These are phyloP conservation scores for Neospermospora avenae DNA, from an alignment of 2,329 filamentous ascomycete genomes.

Conservation along the genomic window DNA sequence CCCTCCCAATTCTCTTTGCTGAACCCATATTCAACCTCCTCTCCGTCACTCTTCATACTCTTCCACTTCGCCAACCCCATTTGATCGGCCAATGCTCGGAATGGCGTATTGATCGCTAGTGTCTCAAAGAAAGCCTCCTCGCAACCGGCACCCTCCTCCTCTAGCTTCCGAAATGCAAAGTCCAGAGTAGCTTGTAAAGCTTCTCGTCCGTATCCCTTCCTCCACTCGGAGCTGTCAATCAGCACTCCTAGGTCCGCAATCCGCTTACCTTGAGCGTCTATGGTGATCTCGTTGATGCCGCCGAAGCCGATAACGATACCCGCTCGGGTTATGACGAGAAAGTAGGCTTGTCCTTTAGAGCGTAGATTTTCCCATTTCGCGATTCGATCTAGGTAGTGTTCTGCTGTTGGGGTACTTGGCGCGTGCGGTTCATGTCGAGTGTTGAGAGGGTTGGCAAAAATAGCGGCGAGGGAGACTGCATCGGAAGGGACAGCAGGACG, in stretches of 20 bases:
- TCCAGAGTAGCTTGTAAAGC: not conserved
- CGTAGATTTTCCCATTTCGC: not conserved
- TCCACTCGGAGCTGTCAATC: not conserved
- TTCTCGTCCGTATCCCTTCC: not conserved
- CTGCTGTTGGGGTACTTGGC: not conserved
- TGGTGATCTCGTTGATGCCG: not conserved
- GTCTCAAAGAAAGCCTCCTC: not conserved
- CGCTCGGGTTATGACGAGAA: not conserved
- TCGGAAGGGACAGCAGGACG: not conserved
- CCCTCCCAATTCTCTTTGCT: not conserved
- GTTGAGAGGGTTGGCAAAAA: not conserved
- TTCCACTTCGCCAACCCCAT: not conserved
- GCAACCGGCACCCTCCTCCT: not conserved
- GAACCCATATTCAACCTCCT: not conserved
- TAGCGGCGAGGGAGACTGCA: not conserved
- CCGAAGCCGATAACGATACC: not conserved
- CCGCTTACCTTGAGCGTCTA: not conserved
- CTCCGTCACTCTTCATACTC: not conserved
- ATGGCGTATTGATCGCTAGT: not conserved
- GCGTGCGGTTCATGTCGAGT: not conserved
- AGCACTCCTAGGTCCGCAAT: not conserved
- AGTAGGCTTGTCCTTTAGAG: not conserved
- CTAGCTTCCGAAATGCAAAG: not conserved
- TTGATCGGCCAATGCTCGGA: not conserved
- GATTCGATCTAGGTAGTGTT: not conserved